These are phyloP conservation scores for Drechslerella coelobrocha DNA, from an alignment of 2,329 filamentous ascomycete species.

Conservation along the genomic window DNA sequence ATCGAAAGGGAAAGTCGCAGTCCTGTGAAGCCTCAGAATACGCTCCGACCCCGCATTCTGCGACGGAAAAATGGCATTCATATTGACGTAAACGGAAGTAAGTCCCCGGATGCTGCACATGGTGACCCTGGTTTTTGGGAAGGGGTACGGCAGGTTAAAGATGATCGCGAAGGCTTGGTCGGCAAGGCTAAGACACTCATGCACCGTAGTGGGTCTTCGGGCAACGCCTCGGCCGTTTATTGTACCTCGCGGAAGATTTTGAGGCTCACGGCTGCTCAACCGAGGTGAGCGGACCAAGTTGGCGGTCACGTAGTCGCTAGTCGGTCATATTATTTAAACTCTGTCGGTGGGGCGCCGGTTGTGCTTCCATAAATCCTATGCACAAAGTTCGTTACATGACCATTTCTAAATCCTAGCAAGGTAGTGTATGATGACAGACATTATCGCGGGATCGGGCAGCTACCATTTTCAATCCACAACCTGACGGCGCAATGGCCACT, in stretches of 20 bases:
- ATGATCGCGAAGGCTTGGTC: constrained; percentile 8
- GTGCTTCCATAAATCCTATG: no score
- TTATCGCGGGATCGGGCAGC: not conserved
- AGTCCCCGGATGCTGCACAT: constrained; percentile 11
- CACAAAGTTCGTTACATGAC: no score
- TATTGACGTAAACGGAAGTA: constrained; percentile 24
- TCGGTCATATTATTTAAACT: no score
- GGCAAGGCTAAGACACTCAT: constrained; percentile 5
- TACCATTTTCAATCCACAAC: not conserved
- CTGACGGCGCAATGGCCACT: not conserved
- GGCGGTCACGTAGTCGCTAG: no score
- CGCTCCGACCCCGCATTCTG: constrained; percentile 34
- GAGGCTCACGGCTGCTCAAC: no score
- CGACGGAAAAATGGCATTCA: not conserved
- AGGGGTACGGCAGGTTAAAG: constrained; percentile 15
- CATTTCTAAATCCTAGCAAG: no score
- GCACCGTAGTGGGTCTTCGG: not conserved
- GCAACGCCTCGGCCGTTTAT: no score
- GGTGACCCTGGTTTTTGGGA: constrained; percentile 29
- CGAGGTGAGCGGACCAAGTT: no score
- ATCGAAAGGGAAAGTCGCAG: constrained; percentile 28
- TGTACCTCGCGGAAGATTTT: no score
- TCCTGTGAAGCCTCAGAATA: constrained; percentile 17
- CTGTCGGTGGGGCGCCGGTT: no score
- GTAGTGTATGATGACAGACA: not conserved